These are phyloP conservation scores for Phytophthora pini DNA, from an alignment of 352 stramenopile species.

Conservation along the genomic window DNA sequence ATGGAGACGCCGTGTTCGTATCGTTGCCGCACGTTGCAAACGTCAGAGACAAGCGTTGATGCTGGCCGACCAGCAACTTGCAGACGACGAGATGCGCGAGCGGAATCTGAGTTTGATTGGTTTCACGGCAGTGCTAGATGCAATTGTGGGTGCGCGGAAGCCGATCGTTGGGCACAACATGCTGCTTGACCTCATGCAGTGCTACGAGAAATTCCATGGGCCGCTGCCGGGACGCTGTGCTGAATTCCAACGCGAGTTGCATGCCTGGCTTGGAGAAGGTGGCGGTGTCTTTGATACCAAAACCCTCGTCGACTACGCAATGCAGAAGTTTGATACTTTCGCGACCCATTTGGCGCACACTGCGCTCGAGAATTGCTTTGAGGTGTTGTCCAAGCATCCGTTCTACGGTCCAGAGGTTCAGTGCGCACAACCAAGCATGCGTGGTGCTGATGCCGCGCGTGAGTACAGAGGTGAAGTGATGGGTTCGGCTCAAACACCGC, in stretches of 20 bases:
- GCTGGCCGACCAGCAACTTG: conserved; percentile 36
- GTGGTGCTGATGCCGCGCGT: conserved; percentile 8
- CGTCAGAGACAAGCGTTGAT: conserved; percentile 42
- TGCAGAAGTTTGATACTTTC: conserved; percentile 70
- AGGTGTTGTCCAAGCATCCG: conserved; percentile 62
- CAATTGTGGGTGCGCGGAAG: conserved; percentile 47
- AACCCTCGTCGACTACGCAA: conserved; percentile 66
- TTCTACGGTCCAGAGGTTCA: conserved; percentile 69
- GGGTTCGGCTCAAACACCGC: conserved; percentile 25
- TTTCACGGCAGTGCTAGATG: conserved; percentile 73
- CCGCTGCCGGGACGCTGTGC: conserved; percentile 62
- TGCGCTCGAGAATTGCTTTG: conserved; percentile 68
- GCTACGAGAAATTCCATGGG: conserved; percentile 79
- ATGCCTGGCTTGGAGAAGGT: conserved; percentile 51
- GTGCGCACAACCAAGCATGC: conserved; percentile 25
- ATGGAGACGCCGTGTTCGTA: conserved; percentile 70
- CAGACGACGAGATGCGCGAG: conserved; percentile 38
- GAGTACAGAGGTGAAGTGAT: conserved; percentile 8
- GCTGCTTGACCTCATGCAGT: conserved; percentile 84
- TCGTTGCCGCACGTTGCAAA: conserved; percentile 40
- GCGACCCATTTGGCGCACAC: conserved; percentile 65
- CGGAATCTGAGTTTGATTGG: conserved; percentile 68
- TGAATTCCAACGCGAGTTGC: conserved; percentile 62
- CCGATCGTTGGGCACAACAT: conserved; percentile 82
- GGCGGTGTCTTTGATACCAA: conserved; percentile 79